Evolutionary conservation across 1,284 basidiomycete genomes (phyloP).

Genomic region (Boletus semigastroideus): DNA sequence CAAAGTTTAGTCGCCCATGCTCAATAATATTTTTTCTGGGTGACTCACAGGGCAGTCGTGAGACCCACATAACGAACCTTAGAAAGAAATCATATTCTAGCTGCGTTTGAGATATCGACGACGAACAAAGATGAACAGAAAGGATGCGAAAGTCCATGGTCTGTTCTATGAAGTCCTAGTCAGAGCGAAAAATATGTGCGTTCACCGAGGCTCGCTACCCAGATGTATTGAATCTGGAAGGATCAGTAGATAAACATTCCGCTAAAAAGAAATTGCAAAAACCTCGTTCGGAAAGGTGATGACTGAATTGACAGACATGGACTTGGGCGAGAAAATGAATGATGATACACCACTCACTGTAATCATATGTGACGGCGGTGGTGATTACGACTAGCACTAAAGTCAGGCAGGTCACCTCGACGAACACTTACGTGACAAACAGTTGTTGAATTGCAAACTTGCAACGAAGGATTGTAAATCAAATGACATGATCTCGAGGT

Average conservation of each 20-base stretch:
- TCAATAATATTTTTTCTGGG: background rate
- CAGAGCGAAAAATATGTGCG: background rate
- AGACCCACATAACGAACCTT: conserved; percentile 25
- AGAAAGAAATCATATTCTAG: background rate
- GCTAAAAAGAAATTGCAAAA: background rate
- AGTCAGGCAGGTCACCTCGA: background rate
- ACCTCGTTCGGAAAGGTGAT: conserved; percentile 20
- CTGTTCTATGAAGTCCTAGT: conserved; percentile 12
- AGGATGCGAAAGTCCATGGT: conserved; percentile 19
- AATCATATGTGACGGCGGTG: conserved; percentile 19
- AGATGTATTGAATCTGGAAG: conserved; percentile 16
- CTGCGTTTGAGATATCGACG: background rate
- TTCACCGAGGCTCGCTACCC: conserved; percentile 11
- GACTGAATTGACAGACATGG: conserved; percentile 4
- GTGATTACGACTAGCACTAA: conserved; percentile 12
- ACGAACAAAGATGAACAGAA: conserved; percentile 22
- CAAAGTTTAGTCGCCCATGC: background rate
- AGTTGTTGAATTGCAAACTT: conserved; percentile 13
- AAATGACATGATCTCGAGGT: conserved; percentile 15
- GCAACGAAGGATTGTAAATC: conserved; percentile 8
- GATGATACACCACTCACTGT: conserved; percentile 12
- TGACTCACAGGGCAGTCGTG: conserved; percentile 9
- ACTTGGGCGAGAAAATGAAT: background rate
- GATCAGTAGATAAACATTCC: background rate
- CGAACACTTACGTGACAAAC: conserved; percentile 10